phyloP scores from a whole-genome alignment of 768 basidiomycete species.

The Tylopilus sp. region DNA sequence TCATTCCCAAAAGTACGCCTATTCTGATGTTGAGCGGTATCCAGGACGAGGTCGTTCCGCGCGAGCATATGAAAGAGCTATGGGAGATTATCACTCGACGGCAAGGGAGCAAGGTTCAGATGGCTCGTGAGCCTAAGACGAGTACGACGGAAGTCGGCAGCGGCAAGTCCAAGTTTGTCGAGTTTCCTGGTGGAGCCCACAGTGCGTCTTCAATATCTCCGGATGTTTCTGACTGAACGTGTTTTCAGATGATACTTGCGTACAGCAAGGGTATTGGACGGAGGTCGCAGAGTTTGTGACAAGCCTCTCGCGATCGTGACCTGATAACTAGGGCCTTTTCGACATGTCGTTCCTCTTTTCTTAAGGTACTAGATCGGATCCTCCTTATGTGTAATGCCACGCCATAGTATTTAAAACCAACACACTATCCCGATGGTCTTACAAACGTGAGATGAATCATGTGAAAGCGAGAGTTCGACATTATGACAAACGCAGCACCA shows the following conservation, averaged over 20 bases:
- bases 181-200: conserved; percentile 53
- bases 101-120: conserved; percentile 34
- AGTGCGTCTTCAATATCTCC: conserved; percentile 37
- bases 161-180: conserved; percentile 53
- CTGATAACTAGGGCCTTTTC: neutral
- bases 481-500: no score
- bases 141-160: conserved; percentile 44
- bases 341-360: neutral
- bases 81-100: conserved; percentile 58
- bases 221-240: neutral
- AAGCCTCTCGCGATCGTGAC: conserved; percentile 18
- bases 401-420: neutral
- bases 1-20: conserved; percentile 62
- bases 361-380: neutral
- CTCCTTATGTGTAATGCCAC: neutral
- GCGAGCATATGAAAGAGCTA: conserved; percentile 55
- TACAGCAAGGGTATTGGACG: conserved; percentile 53
- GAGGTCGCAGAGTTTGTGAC: conserved; percentile 48
- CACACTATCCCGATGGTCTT: neutral
- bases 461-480: neutral
- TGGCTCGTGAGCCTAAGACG: conserved; percentile 27
- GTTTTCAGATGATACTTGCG: conserved; percentile 49
- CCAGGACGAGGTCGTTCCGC: conserved; percentile 52
- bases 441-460: conserved; percentile 1
- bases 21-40: conserved; percentile 81